These are phyloP conservation scores for Asterophora parasitica DNA, from an alignment of 768 basidiomycete species.

Conservation along the genomic window DNA sequence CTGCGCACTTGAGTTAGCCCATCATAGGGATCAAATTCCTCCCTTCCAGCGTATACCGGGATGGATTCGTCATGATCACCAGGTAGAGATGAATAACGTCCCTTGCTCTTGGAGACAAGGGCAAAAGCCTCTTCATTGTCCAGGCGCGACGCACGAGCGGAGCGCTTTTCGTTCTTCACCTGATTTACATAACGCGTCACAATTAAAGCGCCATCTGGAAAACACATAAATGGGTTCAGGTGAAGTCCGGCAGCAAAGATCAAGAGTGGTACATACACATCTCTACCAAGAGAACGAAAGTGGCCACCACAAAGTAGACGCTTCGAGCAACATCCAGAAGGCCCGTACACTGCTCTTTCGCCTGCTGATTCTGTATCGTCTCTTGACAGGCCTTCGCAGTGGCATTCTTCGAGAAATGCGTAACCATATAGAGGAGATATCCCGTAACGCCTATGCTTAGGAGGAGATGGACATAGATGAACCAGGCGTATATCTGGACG, in stretches of 20 bases:
- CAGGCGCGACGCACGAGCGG: conserved; percentile 30
- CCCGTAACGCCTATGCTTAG: conserved; percentile 48
- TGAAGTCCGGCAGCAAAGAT: too few relatives aligned
- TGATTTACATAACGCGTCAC: conserved; percentile 51
- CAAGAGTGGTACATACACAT: conserved; percentile 42
- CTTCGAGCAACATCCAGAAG: conserved; percentile 39
- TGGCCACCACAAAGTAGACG: conserved; percentile 42
- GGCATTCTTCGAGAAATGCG: conserved; percentile 39
- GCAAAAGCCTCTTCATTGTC: conserved; percentile 33
- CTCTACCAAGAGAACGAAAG: conserved; percentile 44
- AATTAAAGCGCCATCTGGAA: conserved; percentile 47
- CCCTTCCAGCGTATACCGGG: conserved; percentile 11
- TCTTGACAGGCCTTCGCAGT: conserved; percentile 40
- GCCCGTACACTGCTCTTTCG: conserved; percentile 40
- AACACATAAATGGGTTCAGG: neutral
- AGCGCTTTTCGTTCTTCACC: conserved; percentile 46
- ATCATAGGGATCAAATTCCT: conserved; percentile 38
- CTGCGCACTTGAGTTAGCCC: conserved; percentile 19
- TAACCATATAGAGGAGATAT: conserved; percentile 48
- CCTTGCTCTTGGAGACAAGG: conserved; percentile 23
- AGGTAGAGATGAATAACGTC: conserved; percentile 24
- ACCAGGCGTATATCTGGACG: conserved; percentile 50
- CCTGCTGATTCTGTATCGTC: conserved; percentile 34
- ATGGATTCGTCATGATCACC: conserved; percentile 12
- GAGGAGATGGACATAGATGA: conserved; percentile 53